phyloP scores from a whole-genome alignment of 352 stramenopile species.

The Aphanomyces astaci region DNA sequence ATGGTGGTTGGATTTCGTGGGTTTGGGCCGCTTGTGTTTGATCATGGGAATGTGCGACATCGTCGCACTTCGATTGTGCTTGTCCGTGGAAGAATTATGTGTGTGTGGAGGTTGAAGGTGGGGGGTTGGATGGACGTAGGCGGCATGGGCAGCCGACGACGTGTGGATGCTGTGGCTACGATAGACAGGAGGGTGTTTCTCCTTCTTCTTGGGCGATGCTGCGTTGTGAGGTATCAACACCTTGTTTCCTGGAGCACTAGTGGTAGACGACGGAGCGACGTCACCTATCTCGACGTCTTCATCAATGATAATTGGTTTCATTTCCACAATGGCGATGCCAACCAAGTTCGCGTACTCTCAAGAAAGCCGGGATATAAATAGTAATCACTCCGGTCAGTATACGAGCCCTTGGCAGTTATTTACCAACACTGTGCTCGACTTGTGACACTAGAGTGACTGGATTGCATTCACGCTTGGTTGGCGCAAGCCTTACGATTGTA shows the following conservation, averaged over 20 bases:
- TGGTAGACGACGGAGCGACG: background rate
- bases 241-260: background rate
- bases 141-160: background rate
- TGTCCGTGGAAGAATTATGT: background rate
- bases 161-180: background rate
- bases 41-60: slow-evolving; percentile 11
- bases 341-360: too few relatives aligned
- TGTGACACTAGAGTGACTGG: too few relatives aligned
- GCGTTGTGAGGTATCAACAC: background rate
- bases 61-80: background rate
- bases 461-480: too few relatives aligned
- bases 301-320: slow-evolving; percentile 12
- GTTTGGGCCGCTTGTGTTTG: background rate
- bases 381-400: too few relatives aligned
- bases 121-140: background rate
- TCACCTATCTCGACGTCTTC: background rate
- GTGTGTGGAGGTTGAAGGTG: background rate
- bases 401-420: too few relatives aligned
- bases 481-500: too few relatives aligned
- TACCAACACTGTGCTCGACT: too few relatives aligned
- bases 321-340: background rate
- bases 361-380: too few relatives aligned
- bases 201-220: background rate
- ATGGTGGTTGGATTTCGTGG: background rate
- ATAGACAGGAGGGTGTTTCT: background rate